Percentiles rank a stretch among this genome's conserved stretches.
Evolutionary conservation across 257 asterid genomes (phyloP).

Genomic region (Solanum pennellii): DNA sequence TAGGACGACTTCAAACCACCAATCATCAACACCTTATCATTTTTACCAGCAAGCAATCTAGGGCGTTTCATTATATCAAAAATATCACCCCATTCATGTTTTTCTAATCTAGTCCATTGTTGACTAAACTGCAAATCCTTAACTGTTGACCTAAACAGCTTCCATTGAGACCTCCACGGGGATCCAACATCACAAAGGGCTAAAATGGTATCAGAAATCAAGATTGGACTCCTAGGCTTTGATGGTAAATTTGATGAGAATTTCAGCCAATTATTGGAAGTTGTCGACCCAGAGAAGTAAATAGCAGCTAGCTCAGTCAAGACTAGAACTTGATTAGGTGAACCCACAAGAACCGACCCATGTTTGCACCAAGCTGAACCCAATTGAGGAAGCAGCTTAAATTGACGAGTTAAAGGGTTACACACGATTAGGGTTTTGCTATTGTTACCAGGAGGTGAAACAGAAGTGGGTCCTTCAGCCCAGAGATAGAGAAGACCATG

Average conservation of each 20-base stretch:
- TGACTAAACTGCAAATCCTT: constrained; percentile 34
- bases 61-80: constrained; percentile 78
- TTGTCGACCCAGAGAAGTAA: constrained; percentile 35
- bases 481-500: constrained; percentile 78
- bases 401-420: constrained; percentile 60
- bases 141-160: constrained; percentile 52
- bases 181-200: constrained; percentile 86
- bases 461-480: constrained; percentile 29
- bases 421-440: constrained; percentile 65
- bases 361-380: constrained; percentile 99
- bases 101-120: constrained; percentile 74
- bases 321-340: constrained; percentile 46
- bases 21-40: constrained; percentile 59
- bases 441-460: not conserved
- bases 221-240: constrained; percentile 78
- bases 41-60: constrained; percentile 56
- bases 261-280: constrained; percentile 52
- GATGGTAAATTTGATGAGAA: constrained; percentile 85
- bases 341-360: constrained; percentile 82
- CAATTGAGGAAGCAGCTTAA: constrained; percentile 70
- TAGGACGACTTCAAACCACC: constrained; percentile 76
- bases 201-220: constrained; percentile 53
- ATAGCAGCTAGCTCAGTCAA: constrained; percentile 84
- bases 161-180: constrained; percentile 97
- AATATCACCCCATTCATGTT: constrained; percentile 86